Base-by-base conservation (phyloP, 495 filamentous ascomycete genomes). In the Tetracladium setigerum region DNA sequence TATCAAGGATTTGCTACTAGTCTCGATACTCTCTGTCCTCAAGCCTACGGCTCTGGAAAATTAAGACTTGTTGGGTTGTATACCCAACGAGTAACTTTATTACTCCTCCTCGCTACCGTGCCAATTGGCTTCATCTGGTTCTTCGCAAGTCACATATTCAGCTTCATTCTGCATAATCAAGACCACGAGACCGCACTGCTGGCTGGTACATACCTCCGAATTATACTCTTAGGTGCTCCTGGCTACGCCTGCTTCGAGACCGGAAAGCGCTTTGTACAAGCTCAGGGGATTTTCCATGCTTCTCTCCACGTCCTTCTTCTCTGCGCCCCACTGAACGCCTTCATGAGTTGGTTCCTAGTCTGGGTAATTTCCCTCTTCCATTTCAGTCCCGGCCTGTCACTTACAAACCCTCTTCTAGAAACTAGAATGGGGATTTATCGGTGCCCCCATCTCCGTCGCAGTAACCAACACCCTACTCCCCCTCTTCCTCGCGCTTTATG, bases 391-490 rank as follows among this genome's bases (percentile, higher is more conserved):
- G n/a, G n/a, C n/a, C n/a, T n/a, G n/a, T n/a, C n/a, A n/a, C n/a
- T n/a, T n/a, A n/a, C n/a, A n/a, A n/a, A n/a, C 7, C 22, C n/a
- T n/a, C n/a, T n/a, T n/a, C n/a, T n/a, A 76, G 79, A 70, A 60
- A 37, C 71, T 92, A 44, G 68, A 73, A 11, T 81, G 78, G 74
- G 87, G 87, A 2, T 95, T 89, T 57, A 60, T 82, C 31, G 89
- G 89, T 27, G 87, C 88, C 1, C 87, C 89, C 0, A 81, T 86
- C 30, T 85, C 89, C 4, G 84, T 94, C 17, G 79, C 77, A 13
- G 78, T 91, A 37, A 87, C 83, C 0, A 81, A 95, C 53, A 86
- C 69, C 54, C 71, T 91, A 14, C 78, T 94, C n/a, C 53, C 85
- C 0, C 46, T 89, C 11, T 63, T 82, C 19, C 71, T 95, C 12